phyloP scores from a whole-genome alignment of 192 early-diverging fungal species.

The Linnemannia zychae region DNA sequence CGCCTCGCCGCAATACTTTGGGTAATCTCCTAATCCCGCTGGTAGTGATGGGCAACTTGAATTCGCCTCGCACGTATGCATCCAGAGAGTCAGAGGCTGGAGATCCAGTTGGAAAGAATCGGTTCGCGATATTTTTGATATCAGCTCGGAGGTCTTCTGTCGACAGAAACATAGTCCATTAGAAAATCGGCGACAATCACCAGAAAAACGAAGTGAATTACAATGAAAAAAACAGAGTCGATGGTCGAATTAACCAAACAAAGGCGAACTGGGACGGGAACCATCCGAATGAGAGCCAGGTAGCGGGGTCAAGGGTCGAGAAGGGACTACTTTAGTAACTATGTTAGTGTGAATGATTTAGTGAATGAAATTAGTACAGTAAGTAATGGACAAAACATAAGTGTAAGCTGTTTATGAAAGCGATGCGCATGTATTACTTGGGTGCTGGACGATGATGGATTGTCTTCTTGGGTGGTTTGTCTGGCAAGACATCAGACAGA shows the following conservation, averaged over 20 bases:
- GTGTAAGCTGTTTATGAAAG: too few species aligned
- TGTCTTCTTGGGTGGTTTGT: too few species aligned
- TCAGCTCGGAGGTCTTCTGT: constrained; percentile 3
- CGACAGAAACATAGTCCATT: background rate
- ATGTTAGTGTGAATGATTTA: background rate
- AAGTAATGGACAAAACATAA: too few species aligned
- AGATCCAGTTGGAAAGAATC: constrained; percentile 12
- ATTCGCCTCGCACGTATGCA: background rate
- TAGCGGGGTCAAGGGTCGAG: too few species aligned
- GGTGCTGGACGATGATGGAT: too few species aligned
- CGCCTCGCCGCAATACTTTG: background rate
- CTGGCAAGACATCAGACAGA: too few species aligned
- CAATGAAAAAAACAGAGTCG: background rate
- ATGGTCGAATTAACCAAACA: constrained; percentile 12
- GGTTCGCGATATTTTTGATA: constrained; percentile 18
- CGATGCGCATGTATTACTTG: too few species aligned
- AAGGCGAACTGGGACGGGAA: constrained; percentile 25
- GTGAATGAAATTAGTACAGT: constrained; percentile 6
- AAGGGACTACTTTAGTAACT: too few species aligned
- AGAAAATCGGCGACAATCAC: background rate
- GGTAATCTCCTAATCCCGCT: background rate
- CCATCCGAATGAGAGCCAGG: constrained; percentile 3
- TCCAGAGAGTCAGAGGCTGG: constrained; percentile 15
- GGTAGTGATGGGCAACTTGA: background rate
- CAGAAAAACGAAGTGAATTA: too few species aligned